phyloP scores from a whole-genome alignment of 179 eudicot species.

The Spinacia oleracea region DNA sequence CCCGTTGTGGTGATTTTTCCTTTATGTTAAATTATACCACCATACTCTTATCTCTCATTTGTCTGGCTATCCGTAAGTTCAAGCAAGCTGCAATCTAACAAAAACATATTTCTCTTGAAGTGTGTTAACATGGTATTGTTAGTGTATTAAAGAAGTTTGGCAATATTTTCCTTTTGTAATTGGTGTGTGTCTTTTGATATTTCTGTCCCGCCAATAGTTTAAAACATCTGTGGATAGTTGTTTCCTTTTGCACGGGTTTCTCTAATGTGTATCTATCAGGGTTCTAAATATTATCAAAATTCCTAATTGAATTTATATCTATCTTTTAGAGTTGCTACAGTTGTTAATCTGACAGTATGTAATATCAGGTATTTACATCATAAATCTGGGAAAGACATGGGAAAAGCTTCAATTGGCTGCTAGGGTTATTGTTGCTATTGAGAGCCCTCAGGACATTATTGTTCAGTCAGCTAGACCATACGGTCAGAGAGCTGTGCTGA shows the following conservation, averaged over 20 bases:
- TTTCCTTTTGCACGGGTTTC: not conserved
- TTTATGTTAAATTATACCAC: not conserved
- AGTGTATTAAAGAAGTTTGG: not conserved
- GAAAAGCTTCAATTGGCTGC: slow-evolving; percentile 86
- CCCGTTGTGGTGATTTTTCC: not conserved
- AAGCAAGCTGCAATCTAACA: not conserved
- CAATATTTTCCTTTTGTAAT: not conserved
- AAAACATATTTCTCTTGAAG: not conserved
- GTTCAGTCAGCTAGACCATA: slow-evolving; percentile 83
- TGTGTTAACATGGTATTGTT: not conserved
- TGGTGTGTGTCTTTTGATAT: not conserved
- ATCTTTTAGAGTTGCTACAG: not conserved
- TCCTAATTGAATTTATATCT: too few relatives aligned
- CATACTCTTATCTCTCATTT: too few relatives aligned
- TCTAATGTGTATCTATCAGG: not conserved
- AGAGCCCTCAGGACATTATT: slow-evolving; percentile 81
- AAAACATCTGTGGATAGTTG: not conserved
- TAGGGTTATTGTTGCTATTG: slow-evolving; percentile 73
- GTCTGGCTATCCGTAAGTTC: not conserved
- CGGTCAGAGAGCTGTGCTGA: slow-evolving; percentile 61
- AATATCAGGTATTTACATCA: slow-evolving; percentile 64
- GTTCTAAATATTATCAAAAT: not conserved
- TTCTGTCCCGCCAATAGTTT: not conserved
- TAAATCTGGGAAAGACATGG: slow-evolving; percentile 81
- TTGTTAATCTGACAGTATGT: not conserved